Base-by-base conservation (phyloP, 2,329 filamentous ascomycete genomes). In the Exophiala sp. region DNA sequence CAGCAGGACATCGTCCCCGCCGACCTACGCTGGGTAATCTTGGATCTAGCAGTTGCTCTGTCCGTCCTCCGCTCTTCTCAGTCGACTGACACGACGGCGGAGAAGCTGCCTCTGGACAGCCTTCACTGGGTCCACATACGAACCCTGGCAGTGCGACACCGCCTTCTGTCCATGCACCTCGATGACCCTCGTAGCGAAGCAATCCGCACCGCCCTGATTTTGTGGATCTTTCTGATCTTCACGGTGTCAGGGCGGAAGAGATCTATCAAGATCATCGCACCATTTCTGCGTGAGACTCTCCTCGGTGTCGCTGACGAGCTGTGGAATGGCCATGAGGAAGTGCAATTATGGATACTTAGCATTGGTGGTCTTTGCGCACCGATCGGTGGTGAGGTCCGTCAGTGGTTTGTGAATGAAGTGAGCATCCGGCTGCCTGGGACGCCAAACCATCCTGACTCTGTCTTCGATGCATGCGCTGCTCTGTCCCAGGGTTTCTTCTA, bases 81-180 rank as follows among this genome's bases (percentile, higher is more conserved):
- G 16, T 48, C 43, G 6, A 7, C 24, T 3, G 37, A 19, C 3
- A 14, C 19, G 7, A 18, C 37, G 7, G 41, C 14, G 8, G 46
- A 43, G 2, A 32, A 32, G 24, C 30, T 24, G 24, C 43, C 43
- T n/a, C n/a, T 8, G 2, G 47, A 47, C 27, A 46, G 40, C 8
- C 21, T 55, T 11, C 55, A 50, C 45, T 57, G 55, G 55, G 34
- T 55, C 7, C 35, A 49, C 21, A 46, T 52, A 2, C 55, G 55
- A 19, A 54, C 38, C 21, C 34, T 57, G 21, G 43, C 52, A 4
- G 52, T 54, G 18, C 45, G 52, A 35, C 48, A 55, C 27, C 45
- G 52, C 6, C 50, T 57, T 2, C 30, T 57, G 18, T 23, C 40
- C 18, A 39, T 57, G 9, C 34, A 52, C 2, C 37, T 57, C 3